A percentile compares a stretch with the other conserved stretches of the same genome.
These are phyloP conservation scores for Spiraea crenata DNA, from an alignment of 331 rosid species.

Conservation along the genomic window DNA sequence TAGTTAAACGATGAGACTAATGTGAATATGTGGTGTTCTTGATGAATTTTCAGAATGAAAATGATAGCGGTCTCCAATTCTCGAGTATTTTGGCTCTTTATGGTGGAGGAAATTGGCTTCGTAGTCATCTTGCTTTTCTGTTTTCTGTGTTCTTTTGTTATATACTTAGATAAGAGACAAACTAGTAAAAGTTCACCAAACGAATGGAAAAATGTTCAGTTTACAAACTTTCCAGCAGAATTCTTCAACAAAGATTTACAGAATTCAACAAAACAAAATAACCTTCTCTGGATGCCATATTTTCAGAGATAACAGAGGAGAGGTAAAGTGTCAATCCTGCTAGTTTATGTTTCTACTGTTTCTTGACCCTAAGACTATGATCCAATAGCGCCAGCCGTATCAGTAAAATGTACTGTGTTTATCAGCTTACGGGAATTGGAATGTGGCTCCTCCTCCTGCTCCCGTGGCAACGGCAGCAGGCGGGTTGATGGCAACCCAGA, in stretches of 20 bases:
- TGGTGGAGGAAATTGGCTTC: background rate
- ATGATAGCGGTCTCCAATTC: background rate
- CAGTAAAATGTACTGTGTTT: background rate
- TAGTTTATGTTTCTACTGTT: background rate
- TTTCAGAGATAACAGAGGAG: background rate
- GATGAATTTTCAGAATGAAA: background rate
- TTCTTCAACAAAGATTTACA: background rate
- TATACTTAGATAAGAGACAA: background rate
- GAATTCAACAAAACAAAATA: background rate
- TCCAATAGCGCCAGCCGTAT: background rate
- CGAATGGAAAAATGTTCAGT: constrained; percentile 3
- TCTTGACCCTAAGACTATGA: constrained; percentile 5
- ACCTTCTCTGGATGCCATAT: background rate
- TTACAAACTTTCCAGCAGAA: constrained; percentile 1
- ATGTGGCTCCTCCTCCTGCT: constrained; percentile 18
- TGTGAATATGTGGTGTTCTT: background rate
- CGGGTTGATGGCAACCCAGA: constrained; percentile 64
- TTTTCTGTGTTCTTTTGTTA: background rate
- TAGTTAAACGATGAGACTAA: constrained; percentile 7
- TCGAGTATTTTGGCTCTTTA: background rate
- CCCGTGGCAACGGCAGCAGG: constrained; percentile 5
- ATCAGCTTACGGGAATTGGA: constrained; percentile 55
- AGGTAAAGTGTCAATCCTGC: background rate
- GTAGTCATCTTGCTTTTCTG: background rate
- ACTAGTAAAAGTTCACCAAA: background rate